These are phyloP conservation scores for Fusarium burgessii DNA, from an alignment of 2,329 filamentous ascomycete genomes.

Conservation along the genomic window DNA sequence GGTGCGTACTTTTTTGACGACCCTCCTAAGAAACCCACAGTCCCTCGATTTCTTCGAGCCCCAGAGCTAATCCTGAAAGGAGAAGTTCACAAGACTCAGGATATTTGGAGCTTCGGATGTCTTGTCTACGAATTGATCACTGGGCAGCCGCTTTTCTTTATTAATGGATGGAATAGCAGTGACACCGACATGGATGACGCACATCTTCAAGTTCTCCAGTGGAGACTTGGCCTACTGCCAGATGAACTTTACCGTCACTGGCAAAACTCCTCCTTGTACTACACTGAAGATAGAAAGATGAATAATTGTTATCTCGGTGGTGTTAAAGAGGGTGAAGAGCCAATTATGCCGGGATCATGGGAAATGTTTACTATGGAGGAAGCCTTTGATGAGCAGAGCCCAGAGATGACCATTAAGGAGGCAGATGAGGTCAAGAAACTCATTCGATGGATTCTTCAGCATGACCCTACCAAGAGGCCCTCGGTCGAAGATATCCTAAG, in stretches of 20 bases:
- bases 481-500: neutral
- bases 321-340: neutral
- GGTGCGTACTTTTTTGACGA: slow-evolving; percentile 7
- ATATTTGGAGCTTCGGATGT: slow-evolving; percentile 30
- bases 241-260: neutral
- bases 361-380: neutral
- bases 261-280: slow-evolving; percentile 5
- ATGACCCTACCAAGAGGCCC: neutral
- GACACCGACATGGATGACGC: neutral
- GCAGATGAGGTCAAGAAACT: neutral
- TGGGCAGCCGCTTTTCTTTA: neutral
- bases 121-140: slow-evolving; percentile 10
- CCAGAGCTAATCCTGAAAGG: slow-evolving; percentile 10
- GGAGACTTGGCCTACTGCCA: neutral
- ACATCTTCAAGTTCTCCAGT: neutral
- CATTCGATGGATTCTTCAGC: neutral
- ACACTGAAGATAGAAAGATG: neutral
- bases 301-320: neutral
- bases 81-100: neutral
- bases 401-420: neutral
- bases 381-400: neutral
- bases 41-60: neutral
- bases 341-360: neutral
- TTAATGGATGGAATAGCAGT: rapidly evolving
- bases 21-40: neutral